Evolutionary conservation across 2,329 filamentous ascomycete genomes (phyloP).

Genomic region (Spiromastix sp.): DNA sequence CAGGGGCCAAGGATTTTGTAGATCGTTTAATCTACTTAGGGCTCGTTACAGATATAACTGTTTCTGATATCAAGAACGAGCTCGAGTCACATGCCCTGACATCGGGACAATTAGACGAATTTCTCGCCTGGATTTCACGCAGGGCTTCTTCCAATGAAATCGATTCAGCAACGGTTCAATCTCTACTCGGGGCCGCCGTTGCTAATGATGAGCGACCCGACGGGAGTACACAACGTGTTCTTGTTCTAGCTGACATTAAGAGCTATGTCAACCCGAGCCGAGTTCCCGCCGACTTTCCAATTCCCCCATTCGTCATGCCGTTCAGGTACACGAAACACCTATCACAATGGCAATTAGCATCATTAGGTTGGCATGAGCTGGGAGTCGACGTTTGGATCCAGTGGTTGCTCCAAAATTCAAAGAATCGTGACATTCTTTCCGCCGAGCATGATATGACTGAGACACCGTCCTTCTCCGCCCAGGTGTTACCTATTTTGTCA

Average conservation of each 20-base stretch:
- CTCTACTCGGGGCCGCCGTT: constrained; percentile 62
- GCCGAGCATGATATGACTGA: constrained; percentile 60
- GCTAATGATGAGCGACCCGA: constrained; percentile 47
- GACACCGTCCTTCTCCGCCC: constrained; percentile 62
- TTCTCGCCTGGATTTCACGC: constrained; percentile 72
- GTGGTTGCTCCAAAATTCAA: constrained; percentile 61
- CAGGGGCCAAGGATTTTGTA: constrained; percentile 60
- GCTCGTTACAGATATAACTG: constrained; percentile 76
- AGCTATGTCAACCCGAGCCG: constrained; percentile 66
- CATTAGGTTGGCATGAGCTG: constrained; percentile 76
- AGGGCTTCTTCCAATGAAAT: constrained; percentile 64
- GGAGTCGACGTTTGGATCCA: constrained; percentile 78
- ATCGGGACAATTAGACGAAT: constrained; percentile 66
- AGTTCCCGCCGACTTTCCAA: constrained; percentile 70
- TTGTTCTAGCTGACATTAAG: constrained; percentile 65
- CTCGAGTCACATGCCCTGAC: constrained; percentile 72
- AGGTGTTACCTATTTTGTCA: constrained; percentile 69
- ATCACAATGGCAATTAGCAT: constrained; percentile 57
- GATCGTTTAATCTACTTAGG: constrained; percentile 73
- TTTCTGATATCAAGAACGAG: constrained; percentile 74
- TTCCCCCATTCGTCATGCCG: constrained; percentile 73
- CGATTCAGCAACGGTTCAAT: constrained; percentile 55
- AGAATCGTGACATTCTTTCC: constrained; percentile 45
- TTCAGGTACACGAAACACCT: constrained; percentile 69
- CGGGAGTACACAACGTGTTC: constrained; percentile 55